Evolutionary conservation across 169 alveolate genomes (phyloP), one percentile per base, ranked within the genome.

Genomic region (Eimeria nieschulzi): DNA sequence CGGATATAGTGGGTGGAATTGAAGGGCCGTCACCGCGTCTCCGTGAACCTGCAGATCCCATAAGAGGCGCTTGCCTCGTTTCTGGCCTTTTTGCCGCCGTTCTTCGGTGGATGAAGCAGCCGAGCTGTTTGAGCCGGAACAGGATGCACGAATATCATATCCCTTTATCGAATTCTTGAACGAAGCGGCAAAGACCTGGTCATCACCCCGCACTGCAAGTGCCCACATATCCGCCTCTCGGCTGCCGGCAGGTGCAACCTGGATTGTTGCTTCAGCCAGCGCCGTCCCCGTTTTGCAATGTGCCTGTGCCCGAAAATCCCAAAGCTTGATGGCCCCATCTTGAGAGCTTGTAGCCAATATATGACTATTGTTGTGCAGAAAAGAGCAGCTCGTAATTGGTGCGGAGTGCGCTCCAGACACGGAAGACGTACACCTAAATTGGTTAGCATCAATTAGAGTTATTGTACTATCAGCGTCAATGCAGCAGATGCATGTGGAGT

Each of bases 11-110:
- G 86, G 86, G 21, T 78, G 86, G 53, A 78, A 78, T 12, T 78
- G 86, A 23, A 78, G 53, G 17, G 86, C 86, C 53, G 70, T 78
- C 21, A 78, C 86, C 13, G 66, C 7, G 71, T 78, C 86, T 6
- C 86, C 86, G 64, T 78, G 86, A 26, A 78, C 70, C 53, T 51
- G 86, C 10, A 78, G 61, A n/a, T 78, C 86, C 86, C 86, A 78
- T 46, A 78, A n/a, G 55, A 78, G 86, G 19, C 51, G 12, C 53
- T 55, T 78, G 66, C 71, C 7, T 51, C 86, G 71, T 26, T 53
- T 46, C 86, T 78, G 66, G 64, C 21, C 55, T 23, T 5, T 6
- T n/a, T 13, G 17, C 83, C 15, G 46, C 63, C 63, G 6, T 26
- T 39, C 26, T 51, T 23, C 46, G 7, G 85, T 17, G 23, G 85